A percentile compares a stretch with the other conserved stretches of the same genome.
Conservation (phyloP, 352 stramenopile species). For the Elongisporangium prolatum region DNA sequence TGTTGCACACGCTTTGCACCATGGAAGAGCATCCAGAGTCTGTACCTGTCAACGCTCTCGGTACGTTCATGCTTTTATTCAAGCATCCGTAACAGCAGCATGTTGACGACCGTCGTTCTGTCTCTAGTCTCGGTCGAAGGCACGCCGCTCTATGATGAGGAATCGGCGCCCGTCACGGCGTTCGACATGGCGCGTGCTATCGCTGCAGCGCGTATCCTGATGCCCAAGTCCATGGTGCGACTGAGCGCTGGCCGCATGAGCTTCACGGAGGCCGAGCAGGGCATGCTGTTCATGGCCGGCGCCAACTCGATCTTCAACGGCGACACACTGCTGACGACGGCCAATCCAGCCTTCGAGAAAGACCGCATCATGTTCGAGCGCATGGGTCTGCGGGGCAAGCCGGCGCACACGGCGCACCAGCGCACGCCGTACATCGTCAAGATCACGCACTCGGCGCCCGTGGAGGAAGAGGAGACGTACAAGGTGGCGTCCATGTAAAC, state of each 20-base stretch:
- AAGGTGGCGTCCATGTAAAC: conserved; percentile 23
- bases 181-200: conserved; percentile 99
- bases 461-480: conserved; percentile 18
- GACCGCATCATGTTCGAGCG: conserved; percentile 93
- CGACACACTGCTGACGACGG: conserved; percentile 96
- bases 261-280: conserved; percentile 96
- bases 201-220: conserved; percentile 95
- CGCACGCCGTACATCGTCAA: conserved; percentile 82
- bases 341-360: conserved; percentile 95
- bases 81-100: too few relatives aligned
- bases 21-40: conserved; percentile 95
- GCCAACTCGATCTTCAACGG: conserved; percentile 99
- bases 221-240: conserved; percentile 97
- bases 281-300: conserved; percentile 95
- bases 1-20: conserved; percentile 95
- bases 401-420: conserved; percentile 89
- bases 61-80: too few relatives aligned
- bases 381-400: conserved; percentile 94
- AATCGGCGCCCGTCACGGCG: conserved; percentile 86
- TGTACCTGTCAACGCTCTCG: conserved; percentile 96
- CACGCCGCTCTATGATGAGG: conserved; percentile 91
- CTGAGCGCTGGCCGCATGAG: conserved; percentile 95
- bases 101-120: too few relatives aligned
- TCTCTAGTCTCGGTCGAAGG: conserved; percentile 94
- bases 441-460: conserved; percentile 58